Conservation (phyloP, 208 protist species). For the Crithidia thermophila region DNA sequence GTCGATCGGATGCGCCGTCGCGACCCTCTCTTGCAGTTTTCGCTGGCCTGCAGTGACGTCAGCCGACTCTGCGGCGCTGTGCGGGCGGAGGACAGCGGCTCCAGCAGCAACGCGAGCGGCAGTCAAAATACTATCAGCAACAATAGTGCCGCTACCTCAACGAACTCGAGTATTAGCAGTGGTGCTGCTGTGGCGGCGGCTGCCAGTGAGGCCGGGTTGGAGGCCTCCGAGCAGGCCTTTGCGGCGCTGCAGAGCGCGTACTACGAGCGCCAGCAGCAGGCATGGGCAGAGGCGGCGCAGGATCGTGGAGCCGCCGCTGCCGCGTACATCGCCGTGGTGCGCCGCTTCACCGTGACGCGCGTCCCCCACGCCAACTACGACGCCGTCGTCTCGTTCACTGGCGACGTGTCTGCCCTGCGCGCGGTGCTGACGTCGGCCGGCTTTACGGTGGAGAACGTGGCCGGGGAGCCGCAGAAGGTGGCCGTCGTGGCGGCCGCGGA, state of each 20-base stretch:
- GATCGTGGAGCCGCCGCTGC: conserved; percentile 39
- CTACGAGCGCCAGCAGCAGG: conserved; percentile 36
- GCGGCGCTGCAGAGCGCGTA: conserved; percentile 49
- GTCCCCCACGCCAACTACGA: conserved; percentile 73
- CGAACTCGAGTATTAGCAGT: neutral
- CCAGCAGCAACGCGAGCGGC: neutral
- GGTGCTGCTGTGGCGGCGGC: neutral
- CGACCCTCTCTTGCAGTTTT: conserved; percentile 86
- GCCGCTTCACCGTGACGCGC: conserved; percentile 45
- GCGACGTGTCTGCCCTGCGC: conserved; percentile 26
- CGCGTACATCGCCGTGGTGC: conserved; percentile 60
- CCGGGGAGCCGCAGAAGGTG: conserved; percentile 13
- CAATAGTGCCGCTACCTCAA: too few relatives aligned
- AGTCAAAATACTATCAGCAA: too few relatives aligned
- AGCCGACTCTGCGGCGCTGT: conserved; percentile 43
- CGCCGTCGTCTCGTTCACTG: conserved; percentile 56
- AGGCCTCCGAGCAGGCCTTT: conserved; percentile 59
- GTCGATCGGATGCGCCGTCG: conserved; percentile 74
- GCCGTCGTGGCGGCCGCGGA: conserved; percentile 39
- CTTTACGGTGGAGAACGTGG: conserved; percentile 34
- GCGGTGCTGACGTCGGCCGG: conserved; percentile 31
- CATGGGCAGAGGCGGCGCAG: conserved; percentile 52
- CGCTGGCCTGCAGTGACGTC: conserved; percentile 78
- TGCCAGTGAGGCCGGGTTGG: conserved; percentile 35
- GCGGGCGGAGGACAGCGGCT: neutral